Evolutionary conservation across 306 rosid genomes (phyloP).

Genomic region (Trichosanthes cucumerina): DNA sequence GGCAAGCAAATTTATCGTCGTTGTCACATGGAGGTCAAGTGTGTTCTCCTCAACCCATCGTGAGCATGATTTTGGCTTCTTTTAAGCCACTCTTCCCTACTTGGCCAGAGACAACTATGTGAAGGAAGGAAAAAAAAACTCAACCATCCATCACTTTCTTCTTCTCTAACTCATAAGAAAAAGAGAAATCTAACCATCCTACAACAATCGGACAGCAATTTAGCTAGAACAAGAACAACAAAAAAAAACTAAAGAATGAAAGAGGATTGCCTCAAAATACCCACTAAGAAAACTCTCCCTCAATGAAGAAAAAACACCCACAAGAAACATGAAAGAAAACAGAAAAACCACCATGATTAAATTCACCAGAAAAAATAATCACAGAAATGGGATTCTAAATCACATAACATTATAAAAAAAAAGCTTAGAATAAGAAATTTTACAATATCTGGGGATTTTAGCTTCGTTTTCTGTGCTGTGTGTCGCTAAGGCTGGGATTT

Average conservation of each 20-base stretch:
- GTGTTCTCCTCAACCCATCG: too few relatives aligned
- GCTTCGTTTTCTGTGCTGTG: not conserved
- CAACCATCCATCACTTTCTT: not conserved
- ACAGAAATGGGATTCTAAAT: constrained; percentile 16
- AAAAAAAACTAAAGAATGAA: not conserved
- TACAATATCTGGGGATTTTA: not conserved
- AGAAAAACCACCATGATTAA: not conserved
- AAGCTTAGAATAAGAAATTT: not conserved
- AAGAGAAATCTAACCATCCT: not conserved
- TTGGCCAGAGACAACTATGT: not conserved
- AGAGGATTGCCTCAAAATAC: not conserved
- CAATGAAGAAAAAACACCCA: constrained; percentile 4
- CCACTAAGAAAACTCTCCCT: not conserved
- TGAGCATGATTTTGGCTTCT: not conserved
- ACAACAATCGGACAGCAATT: not conserved
- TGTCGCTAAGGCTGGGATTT: not conserved
- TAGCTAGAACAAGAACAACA: not conserved
- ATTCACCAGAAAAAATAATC: not conserved
- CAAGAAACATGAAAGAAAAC: not conserved
- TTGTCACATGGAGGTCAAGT: too few relatives aligned
- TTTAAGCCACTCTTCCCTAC: not conserved
- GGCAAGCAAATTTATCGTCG: too few relatives aligned
- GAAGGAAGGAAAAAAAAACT: not conserved
- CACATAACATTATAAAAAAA: not conserved
- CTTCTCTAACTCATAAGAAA: not conserved